Conservation (phyloP, 163 green algal genomes). For the Picocystis sp. region DNA sequence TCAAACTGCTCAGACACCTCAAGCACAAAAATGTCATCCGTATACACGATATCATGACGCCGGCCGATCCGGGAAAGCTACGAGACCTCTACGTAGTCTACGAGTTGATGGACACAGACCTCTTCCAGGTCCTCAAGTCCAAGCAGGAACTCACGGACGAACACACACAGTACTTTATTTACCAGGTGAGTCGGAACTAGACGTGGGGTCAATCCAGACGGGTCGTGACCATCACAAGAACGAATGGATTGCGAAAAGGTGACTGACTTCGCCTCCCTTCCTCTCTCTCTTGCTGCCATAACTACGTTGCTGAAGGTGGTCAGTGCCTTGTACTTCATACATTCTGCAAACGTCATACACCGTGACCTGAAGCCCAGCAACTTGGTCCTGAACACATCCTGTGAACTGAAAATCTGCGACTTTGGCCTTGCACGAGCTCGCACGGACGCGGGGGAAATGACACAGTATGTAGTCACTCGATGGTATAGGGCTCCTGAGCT, state of each 20-base stretch:
- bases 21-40: conserved; percentile 87
- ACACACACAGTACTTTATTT: conserved; percentile 96
- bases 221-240: too few relatives aligned
- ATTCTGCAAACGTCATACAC: conserved; percentile 88
- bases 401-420: conserved; percentile 97
- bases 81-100: conserved; percentile 94
- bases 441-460: conserved; percentile 27
- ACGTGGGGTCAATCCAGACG: too few relatives aligned
- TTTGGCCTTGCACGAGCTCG: conserved; percentile 87
- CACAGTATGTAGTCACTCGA: conserved; percentile 88
- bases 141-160: conserved; percentile 82
- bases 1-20: conserved; percentile 65
- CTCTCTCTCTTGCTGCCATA: not conserved
- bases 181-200: conserved; percentile 41
- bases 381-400: conserved; percentile 88
- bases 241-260: not conserved
- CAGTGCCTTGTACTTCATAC: conserved; percentile 87
- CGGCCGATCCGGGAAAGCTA: conserved; percentile 40
- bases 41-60: conserved; percentile 34
- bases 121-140: conserved; percentile 97
- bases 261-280: not conserved
- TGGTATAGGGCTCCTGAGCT: conserved; percentile 91
- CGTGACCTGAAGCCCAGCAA: conserved; percentile 95
- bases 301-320: conserved; percentile 45
- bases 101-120: conserved; percentile 98